Percentiles rank a stretch among this genome's conserved stretches.
Conservation (phyloP, 2,329 filamentous ascomycete species). For the Neocucurbitaria cava region DNA sequence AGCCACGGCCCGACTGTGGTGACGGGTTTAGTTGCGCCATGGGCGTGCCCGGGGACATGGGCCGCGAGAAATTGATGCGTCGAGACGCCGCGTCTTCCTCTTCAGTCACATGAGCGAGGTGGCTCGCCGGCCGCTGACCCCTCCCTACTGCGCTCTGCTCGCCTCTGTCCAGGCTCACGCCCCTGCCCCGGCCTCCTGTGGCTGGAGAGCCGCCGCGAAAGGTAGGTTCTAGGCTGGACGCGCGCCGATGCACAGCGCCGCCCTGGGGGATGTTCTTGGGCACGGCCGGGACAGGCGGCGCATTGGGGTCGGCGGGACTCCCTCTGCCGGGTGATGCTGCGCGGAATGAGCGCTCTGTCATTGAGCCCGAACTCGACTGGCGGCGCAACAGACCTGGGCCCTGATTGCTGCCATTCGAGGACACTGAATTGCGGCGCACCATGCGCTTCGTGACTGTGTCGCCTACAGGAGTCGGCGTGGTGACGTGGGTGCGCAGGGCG, state of each 20-base stretch:
- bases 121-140: constrained; percentile 38
- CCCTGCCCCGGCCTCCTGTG: constrained; percentile 45
- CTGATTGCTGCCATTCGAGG: constrained; percentile 66
- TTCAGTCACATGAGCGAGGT: constrained; percentile 52
- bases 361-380: constrained; percentile 75
- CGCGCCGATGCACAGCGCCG: constrained; percentile 37
- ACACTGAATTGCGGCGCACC: constrained; percentile 73
- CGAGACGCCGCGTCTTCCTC: constrained; percentile 53
- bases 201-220: constrained; percentile 56
- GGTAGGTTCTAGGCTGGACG: constrained; percentile 60
- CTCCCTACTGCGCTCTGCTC: constrained; percentile 20
- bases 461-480: constrained; percentile 78
- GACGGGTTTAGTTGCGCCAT: constrained; percentile 14
- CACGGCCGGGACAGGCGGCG: constrained; percentile 78
- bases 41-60: constrained; percentile 52
- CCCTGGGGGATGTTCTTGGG: constrained; percentile 58
- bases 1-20: constrained; percentile 38
- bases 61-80: constrained; percentile 63
- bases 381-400: constrained; percentile 46
- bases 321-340: constrained; percentile 64
- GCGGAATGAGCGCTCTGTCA: constrained; percentile 88
- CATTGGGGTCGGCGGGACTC: constrained; percentile 49
- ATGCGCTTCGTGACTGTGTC: constrained; percentile 89
- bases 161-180: constrained; percentile 52
- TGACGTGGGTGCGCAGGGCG: constrained; percentile 78